Evolutionary conservation across 129 eudicot genomes (phyloP), one percentile per base, ranked within the genome.

Genomic region (Escallonia rubra): DNA sequence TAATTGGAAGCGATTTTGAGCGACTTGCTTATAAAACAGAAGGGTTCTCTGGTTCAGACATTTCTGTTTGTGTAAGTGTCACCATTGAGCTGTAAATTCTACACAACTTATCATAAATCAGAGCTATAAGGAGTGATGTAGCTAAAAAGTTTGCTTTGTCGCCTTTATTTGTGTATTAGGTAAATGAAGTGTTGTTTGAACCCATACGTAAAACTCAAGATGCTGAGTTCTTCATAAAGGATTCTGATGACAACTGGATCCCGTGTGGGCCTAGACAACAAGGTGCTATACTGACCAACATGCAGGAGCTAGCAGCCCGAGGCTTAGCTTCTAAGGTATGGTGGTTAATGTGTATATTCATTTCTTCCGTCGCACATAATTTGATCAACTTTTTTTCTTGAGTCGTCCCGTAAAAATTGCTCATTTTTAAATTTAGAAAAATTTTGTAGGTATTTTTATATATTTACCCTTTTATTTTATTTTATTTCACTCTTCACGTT

Each of bases 261-360:
- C 89, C 86, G 14, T 84, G 89, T 63, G 89, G 89, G 53, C 89
- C 89, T 34, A 74, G 85, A 46, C 89, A 84, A 43, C 86, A 81
- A 6, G 89, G 89, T 65, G 89, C 86, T 34, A 67, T 84, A 38
- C 83, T 77, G 83, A 84, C 75, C 68, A 77, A 73, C 14, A 84
- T 84, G 89, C 83, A 80, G 76, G 86, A 80, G 69, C 80, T 84
- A 43, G 89, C 86, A 34, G 75, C 83, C 42, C 78, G 72, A 70
- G 89, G 89, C 50, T 70, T 66, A 43, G 86, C 86, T 51, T 77
- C 85, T 71, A 77, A 73, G 89, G 89, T 84, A 83, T 64, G 67
- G 48, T 45, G 14, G 44, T 58, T 48, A 40, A 38, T 7, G 34
- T 10, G 55, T 16, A 12, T 47, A 3, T 63, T 9, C 34, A 0